These are phyloP conservation scores for Cyberlindnera samutprakarnensis DNA, from an alignment of 805 yeast species.

Conservation along the genomic window DNA sequence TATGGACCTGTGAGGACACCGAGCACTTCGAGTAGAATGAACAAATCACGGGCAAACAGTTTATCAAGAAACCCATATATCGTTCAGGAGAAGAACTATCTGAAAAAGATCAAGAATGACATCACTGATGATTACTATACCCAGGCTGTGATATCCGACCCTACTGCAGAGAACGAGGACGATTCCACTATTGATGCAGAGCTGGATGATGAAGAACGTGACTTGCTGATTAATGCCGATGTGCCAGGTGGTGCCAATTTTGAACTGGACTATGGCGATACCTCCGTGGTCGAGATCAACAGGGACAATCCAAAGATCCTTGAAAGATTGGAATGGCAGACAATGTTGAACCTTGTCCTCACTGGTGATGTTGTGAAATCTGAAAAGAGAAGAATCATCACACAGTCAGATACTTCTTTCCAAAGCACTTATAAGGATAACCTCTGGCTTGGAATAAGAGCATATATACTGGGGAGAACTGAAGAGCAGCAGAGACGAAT, in stretches of 20 bases:
- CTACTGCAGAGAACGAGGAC: constrained; percentile 27
- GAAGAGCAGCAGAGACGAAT: constrained; percentile 71
- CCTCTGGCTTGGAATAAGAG: constrained; percentile 81
- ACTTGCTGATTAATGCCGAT: constrained; percentile 6
- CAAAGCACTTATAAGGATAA: constrained; percentile 58
- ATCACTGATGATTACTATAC: constrained; percentile 66
- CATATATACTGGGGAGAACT: constrained; percentile 74
- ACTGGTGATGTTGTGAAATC: constrained; percentile 93
- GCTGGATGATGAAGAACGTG: constrained; percentile 23
- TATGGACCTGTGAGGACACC: constrained; percentile 22
- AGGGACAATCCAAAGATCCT: constrained; percentile 34
- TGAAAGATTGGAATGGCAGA: constrained; percentile 93
- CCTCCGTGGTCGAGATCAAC: constrained; percentile 13
- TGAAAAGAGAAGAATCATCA: constrained; percentile 73
- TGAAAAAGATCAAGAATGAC: constrained; percentile 54
- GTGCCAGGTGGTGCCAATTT: constrained; percentile 31
- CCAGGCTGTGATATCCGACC: constrained; percentile 47
- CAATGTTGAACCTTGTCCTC: constrained; percentile 81
- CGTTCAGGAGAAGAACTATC: constrained; percentile 59
- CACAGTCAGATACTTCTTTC: constrained; percentile 41
- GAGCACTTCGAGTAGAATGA: constrained; percentile 13
- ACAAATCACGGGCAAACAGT: constrained; percentile 16
- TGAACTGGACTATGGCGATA: constrained; percentile 36
- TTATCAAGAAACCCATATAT: constrained; percentile 18
- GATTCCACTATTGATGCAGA: constrained; percentile 22